Conservation (phyloP, 2,329 filamentous ascomycete genomes). For the Scleromitrula shiraiana region DNA sequence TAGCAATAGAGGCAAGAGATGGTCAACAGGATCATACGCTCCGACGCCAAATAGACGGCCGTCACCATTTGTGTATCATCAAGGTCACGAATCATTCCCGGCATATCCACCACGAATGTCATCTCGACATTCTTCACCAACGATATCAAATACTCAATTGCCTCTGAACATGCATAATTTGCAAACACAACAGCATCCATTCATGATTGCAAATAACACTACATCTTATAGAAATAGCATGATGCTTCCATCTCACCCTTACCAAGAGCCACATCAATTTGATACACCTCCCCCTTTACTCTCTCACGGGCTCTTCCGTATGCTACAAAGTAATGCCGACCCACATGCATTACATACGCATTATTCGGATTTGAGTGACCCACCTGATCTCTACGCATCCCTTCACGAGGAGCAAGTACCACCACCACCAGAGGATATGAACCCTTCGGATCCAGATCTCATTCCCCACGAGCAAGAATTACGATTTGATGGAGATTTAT, state of each 20-base stretch:
- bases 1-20: slow-evolving; percentile 59
- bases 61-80: slow-evolving; percentile 55
- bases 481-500: slow-evolving; percentile 72
- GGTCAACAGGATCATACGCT: slow-evolving; percentile 69
- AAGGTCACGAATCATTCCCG: slow-evolving; percentile 51
- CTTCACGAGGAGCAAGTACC: slow-evolving; percentile 65
- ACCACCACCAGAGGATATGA: slow-evolving; percentile 74
- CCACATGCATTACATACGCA: slow-evolving; percentile 59
- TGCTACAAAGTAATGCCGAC: slow-evolving; percentile 68
- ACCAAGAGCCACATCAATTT: slow-evolving; percentile 43
- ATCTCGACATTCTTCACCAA: slow-evolving; percentile 42
- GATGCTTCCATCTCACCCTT: slow-evolving; percentile 45
- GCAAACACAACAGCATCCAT: slow-evolving; percentile 49
- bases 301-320: slow-evolving; percentile 66
- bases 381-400: slow-evolving; percentile 69
- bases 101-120: slow-evolving; percentile 45
- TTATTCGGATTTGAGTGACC: slow-evolving; percentile 66
- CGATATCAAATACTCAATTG: slow-evolving; percentile 39
- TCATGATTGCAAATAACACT: slow-evolving; percentile 44
- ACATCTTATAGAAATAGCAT: slow-evolving; percentile 49
- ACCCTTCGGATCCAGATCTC: slow-evolving; percentile 66
- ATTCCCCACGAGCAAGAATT: slow-evolving; percentile 71
- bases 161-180: slow-evolving; percentile 41
- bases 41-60: slow-evolving; percentile 47
- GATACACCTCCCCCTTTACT: slow-evolving; percentile 53